phyloP scores from a whole-genome alignment of 352 stramenopile species.

The Pythium volutum region DNA sequence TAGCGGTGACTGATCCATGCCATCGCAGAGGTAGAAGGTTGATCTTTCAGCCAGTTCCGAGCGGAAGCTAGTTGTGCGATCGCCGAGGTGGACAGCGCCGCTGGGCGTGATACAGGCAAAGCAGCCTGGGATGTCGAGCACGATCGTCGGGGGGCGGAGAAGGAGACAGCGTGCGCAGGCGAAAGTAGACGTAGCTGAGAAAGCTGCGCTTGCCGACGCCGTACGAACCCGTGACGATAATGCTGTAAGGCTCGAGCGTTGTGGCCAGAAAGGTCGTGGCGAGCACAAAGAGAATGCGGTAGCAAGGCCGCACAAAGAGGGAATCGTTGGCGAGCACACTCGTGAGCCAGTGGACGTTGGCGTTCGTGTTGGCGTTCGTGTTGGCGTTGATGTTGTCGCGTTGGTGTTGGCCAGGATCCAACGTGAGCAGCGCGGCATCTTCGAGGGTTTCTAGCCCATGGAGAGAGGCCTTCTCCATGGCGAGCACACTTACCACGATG shows the following conservation, averaged over 20 bases:
- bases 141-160: conserved; percentile 23
- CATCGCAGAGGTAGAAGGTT: conserved; percentile 38
- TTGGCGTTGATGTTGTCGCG: background rate
- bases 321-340: background rate
- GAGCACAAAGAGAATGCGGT: conserved; percentile 4
- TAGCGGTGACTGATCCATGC: background rate
- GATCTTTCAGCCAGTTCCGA: conserved; percentile 20
- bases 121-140: conserved; percentile 30
- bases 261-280: conserved; percentile 9
- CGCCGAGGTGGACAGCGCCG: conserved; percentile 25
- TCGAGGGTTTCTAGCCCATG: too few species aligned
- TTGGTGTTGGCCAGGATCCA: background rate
- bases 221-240: conserved; percentile 34
- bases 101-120: conserved; percentile 28
- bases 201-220: conserved; percentile 42
- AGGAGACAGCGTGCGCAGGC: conserved; percentile 11
- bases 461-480: too few species aligned
- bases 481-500: too few species aligned
- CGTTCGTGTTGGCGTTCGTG: background rate
- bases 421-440: too few species aligned
- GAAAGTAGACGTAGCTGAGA: conserved; percentile 33
- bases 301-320: conserved; percentile 19
- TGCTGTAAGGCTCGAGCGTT: conserved; percentile 10
- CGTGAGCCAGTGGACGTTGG: conserved; percentile 2
- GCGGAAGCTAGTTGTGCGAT: conserved; percentile 26